Evolutionary conservation across 345 rosid species (phyloP).

Genomic region (Ricinus communis): DNA sequence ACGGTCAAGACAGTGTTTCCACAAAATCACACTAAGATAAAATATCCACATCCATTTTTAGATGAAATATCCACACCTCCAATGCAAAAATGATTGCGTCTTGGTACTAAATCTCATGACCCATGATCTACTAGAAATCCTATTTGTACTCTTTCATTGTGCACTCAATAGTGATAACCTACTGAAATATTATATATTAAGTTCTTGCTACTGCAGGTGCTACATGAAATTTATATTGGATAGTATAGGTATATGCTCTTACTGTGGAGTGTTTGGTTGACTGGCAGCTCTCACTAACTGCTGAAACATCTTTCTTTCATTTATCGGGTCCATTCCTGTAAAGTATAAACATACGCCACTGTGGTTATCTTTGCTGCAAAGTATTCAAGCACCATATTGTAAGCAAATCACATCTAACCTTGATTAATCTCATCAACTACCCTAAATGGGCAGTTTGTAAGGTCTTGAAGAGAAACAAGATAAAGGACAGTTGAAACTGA

Average conservation of each 20-base stretch:
- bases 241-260: slow-evolving; percentile 22
- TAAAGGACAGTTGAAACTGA: slow-evolving; percentile 94
- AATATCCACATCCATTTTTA: no score
- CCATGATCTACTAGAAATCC: not conserved
- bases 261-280: slow-evolving; percentile 94
- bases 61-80: no score
- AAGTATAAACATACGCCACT: not conserved
- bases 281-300: slow-evolving; percentile 95
- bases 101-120: no score
- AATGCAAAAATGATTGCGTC: no score
- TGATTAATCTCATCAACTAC: slow-evolving; percentile 99
- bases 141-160: not conserved
- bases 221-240: not conserved
- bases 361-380: not conserved
- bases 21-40: no score
- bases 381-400: not conserved
- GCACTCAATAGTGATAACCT: not conserved
- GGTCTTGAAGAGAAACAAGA: slow-evolving; percentile 97
- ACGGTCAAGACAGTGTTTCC: no score
- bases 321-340: slow-evolving; percentile 94
- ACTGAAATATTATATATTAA: not conserved
- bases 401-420: slow-evolving; percentile 42
- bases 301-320: slow-evolving; percentile 98
- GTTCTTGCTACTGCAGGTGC: not conserved
- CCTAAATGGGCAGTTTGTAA: slow-evolving; percentile 91